These are phyloP conservation scores for Myriosclerotinia duriaeana DNA, from an alignment of 2,329 filamentous ascomycete genomes.

Conservation along the genomic window DNA sequence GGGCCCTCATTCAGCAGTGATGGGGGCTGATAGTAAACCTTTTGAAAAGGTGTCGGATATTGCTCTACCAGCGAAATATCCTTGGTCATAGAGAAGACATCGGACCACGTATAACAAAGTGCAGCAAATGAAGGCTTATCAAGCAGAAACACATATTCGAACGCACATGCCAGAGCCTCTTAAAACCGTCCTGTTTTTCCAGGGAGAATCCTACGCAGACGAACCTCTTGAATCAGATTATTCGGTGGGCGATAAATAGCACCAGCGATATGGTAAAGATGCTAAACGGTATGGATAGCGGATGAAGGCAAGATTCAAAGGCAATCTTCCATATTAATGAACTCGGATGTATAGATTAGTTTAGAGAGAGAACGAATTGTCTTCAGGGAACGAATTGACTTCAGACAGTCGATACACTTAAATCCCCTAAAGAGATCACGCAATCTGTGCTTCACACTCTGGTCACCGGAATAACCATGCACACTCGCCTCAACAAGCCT, in stretches of 20 bases:
- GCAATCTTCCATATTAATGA: too few species aligned
- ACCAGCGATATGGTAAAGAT: neutral
- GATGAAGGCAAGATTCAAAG: neutral
- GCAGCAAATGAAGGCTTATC: neutral
- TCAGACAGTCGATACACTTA: slow-evolving; percentile 38
- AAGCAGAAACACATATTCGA: neutral
- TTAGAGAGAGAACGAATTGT: too few species aligned
- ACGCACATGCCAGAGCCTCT: neutral
- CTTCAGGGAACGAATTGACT: too few species aligned
- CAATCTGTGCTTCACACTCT: slow-evolving; percentile 57
- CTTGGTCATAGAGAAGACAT: neutral
- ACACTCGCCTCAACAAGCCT: slow-evolving; percentile 43
- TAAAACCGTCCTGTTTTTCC: neutral
- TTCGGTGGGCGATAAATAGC: neutral
- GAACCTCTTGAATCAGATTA: neutral
- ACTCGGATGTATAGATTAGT: too few species aligned
- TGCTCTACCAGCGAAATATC: too few species aligned
- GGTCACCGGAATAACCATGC: slow-evolving; percentile 52
- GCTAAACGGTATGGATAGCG: neutral
- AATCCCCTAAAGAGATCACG: slow-evolving; percentile 50
- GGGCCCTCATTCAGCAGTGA: neutral
- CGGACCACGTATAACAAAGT: neutral
- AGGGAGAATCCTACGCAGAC: neutral
- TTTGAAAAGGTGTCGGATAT: neutral
- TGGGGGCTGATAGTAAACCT: neutral